Evolutionary conservation across 2,329 filamentous ascomycete genomes (phyloP), one percentile per base, ranked within the genome.

Genomic region (Stemphylium lycopersici): DNA sequence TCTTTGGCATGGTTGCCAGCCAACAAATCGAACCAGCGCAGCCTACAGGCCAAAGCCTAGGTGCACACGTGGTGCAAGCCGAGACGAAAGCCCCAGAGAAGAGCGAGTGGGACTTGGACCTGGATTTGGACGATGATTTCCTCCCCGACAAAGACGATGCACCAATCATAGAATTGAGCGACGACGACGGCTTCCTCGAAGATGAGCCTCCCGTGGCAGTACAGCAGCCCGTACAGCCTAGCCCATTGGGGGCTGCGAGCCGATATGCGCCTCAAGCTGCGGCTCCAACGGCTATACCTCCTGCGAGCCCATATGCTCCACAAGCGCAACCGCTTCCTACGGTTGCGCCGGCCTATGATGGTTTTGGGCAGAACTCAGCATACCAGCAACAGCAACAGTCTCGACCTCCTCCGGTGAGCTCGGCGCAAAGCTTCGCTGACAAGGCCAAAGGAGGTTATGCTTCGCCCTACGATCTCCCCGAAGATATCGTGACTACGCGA

Each of bases 381-480:
- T 66, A 60, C 38, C 66, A 59, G 31, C 65, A 70, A 33, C 69
- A 70, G 45, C 71, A 78, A 15, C 66, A 59, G 15, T 69, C 77
- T 42, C 83, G 58, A 65, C 83, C 65, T 61, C 60, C 54, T 87
- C 86, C 75, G 81, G 85, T 72, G 20, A 71, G 67, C 36, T 74
- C 73, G 32, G 73, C 78, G 1, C 87, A 96, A 71, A 98, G 93
- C 75, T 99, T 96, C 75, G 91, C 85, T 5, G 89, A 93, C 74
- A 96, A 96, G 74, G 80, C 91, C 3, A 98, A 96, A 76, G 90
- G 90, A 51, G 93, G 93, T 6, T 99, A 99, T 72, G 84, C 89
- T 43, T 98, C 93, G 16, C 95, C 95, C 0, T 99, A 97, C 67
- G 96, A 99, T 77, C 81, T 99, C 16, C 95, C 95, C 3, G 90